A percentile compares a stretch with the other conserved stretches of the same genome.
phyloP scores from a whole-genome alignment of 305 asterid genomes.

The Andrographis paniculata region DNA sequence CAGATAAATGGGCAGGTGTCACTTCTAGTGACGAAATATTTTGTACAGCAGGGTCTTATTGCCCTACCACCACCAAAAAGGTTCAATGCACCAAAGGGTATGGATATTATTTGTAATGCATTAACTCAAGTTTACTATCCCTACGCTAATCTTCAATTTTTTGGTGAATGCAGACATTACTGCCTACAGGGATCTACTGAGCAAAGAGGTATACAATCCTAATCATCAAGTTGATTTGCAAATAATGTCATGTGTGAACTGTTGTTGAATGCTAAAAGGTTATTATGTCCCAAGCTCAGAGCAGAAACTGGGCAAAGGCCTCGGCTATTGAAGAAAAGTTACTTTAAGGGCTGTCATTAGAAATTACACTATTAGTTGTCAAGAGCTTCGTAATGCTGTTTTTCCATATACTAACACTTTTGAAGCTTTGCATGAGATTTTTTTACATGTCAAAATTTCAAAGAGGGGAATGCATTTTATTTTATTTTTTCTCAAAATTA shows the following conservation, averaged over 20 bases:
- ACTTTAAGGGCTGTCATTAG: neutral
- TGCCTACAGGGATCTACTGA: slow-evolving; percentile 84
- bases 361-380: neutral
- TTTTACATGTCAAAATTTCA: neutral
- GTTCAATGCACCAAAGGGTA: slow-evolving; percentile 70
- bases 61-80: slow-evolving; percentile 74
- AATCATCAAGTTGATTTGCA: slow-evolving; percentile 5
- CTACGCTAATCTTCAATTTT: slow-evolving; percentile 21
- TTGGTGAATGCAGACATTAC: slow-evolving; percentile 67
- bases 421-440: neutral
- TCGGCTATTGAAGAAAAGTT: neutral
- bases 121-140: neutral
- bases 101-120: slow-evolving; percentile 12
- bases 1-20: slow-evolving; percentile 85
- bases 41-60: slow-evolving; percentile 84
- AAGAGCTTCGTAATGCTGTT: neutral
- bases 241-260: slow-evolving; percentile 15
- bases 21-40: slow-evolving; percentile 60
- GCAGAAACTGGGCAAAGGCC: too few species aligned
- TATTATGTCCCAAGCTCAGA: neutral
- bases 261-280: too few species aligned
- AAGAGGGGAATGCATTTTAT: slow-evolving; percentile 4
- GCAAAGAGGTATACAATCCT: slow-evolving; percentile 43
- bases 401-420: neutral
- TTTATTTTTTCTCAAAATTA: neutral